phyloP scores from a whole-genome alignment of 1,284 basidiomycete species.

The Agaricales sp. region DNA sequence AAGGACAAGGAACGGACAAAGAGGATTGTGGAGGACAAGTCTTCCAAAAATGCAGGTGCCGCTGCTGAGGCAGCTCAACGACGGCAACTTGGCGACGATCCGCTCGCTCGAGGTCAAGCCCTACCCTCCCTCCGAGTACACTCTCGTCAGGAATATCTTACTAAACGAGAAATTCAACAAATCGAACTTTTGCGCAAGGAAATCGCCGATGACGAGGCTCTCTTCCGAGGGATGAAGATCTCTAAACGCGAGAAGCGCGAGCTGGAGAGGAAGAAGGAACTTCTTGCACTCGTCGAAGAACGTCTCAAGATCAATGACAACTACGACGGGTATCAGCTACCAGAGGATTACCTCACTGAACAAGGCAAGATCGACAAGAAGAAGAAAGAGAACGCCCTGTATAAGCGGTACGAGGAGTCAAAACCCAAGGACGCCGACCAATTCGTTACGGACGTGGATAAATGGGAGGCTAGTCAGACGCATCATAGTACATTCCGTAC shows the following conservation, averaged over 20 bases:
- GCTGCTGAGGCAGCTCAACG: slow-evolving; percentile 80
- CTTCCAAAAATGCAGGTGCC: slow-evolving; percentile 60
- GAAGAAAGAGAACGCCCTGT: slow-evolving; percentile 90
- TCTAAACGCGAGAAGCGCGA: slow-evolving; percentile 79
- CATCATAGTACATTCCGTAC: slow-evolving; percentile 81
- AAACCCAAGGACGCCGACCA: slow-evolving; percentile 77
- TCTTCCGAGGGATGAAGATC: slow-evolving; percentile 84
- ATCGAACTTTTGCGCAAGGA: slow-evolving; percentile 91
- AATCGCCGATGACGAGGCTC: slow-evolving; percentile 84
- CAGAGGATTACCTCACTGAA: slow-evolving; percentile 96
- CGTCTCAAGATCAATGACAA: slow-evolving; percentile 90
- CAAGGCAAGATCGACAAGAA: slow-evolving; percentile 98
- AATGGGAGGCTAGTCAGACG: slow-evolving; percentile 92
- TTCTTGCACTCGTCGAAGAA: slow-evolving; percentile 88
- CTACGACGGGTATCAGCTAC: slow-evolving; percentile 88
- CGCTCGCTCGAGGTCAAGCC: slow-evolving; percentile 64
- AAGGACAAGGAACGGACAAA: slow-evolving; percentile 83
- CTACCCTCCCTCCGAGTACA: slow-evolving; percentile 79
- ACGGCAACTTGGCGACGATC: slow-evolving; percentile 78
- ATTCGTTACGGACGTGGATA: slow-evolving; percentile 93
- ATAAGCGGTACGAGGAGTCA: slow-evolving; percentile 90
- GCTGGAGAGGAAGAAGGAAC: slow-evolving; percentile 87
- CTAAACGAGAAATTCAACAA: slow-evolving; percentile 93
- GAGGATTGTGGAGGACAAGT: slow-evolving; percentile 88
- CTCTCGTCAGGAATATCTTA: slow-evolving; percentile 89